Evolutionary conservation across 192 early-diverging fungal genomes (phyloP).

Genomic region (Backusella luteola): DNA sequence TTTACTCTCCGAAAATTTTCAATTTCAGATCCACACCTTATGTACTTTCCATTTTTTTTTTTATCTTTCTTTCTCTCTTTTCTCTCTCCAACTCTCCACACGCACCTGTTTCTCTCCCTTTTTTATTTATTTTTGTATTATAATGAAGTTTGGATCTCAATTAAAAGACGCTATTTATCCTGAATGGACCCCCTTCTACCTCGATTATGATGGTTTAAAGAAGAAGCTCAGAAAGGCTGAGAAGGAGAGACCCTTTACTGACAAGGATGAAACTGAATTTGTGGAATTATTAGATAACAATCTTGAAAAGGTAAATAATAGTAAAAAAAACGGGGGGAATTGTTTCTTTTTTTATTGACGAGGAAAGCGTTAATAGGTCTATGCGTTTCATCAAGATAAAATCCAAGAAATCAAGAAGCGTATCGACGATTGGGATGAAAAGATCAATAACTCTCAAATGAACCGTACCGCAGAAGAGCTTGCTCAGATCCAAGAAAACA

Average conservation of each 20-base stretch:
- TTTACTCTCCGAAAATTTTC: background rate
- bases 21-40: background rate
- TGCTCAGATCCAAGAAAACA: slow-evolving; percentile 53
- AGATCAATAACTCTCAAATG: slow-evolving; percentile 44
- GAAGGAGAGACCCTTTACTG: slow-evolving; percentile 70
- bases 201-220: slow-evolving; percentile 86
- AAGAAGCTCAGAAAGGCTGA: slow-evolving; percentile 71
- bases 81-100: background rate
- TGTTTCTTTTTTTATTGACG: background rate
- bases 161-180: slow-evolving; percentile 66
- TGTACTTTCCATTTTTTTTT: background rate
- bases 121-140: background rate
- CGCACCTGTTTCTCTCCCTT: background rate
- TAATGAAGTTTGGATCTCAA: slow-evolving; percentile 91
- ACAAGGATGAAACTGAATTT: slow-evolving; percentile 87
- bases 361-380: slow-evolving; percentile 45
- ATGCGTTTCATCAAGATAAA: slow-evolving; percentile 71
- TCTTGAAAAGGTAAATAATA: slow-evolving; percentile 73
- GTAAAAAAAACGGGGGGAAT: background rate
- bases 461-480: slow-evolving; percentile 47
- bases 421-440: slow-evolving; percentile 62
- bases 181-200: slow-evolving; percentile 80
- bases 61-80: background rate
- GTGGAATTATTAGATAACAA: slow-evolving; percentile 87
- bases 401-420: slow-evolving; percentile 70